A percentile compares a stretch with the other conserved stretches of the same genome.
Evolutionary conservation across 371 early-diverging fungal genomes (phyloP).

Genomic region (Apophysomyces ossiformis): DNA sequence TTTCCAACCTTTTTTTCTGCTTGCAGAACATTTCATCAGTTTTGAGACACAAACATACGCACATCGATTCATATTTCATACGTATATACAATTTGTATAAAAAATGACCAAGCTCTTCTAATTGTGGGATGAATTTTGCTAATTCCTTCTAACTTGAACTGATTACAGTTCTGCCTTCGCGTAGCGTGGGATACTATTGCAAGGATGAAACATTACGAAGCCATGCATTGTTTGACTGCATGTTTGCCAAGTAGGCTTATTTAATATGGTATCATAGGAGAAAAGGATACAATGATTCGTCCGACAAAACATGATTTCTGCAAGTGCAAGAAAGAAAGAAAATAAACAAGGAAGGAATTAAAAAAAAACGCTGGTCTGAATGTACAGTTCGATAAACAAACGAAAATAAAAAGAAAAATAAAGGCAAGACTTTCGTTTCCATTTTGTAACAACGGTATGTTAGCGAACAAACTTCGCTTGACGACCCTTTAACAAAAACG

Average conservation of each 20-base stretch:
- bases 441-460: not conserved
- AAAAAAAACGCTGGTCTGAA: not conserved
- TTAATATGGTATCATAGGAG: too few species aligned
- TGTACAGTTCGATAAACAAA: too few species aligned
- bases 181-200: too few species aligned
- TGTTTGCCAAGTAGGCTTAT: too few species aligned
- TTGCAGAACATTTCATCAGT: not conserved
- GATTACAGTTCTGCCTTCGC: too few species aligned
- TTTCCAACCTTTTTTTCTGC: not conserved
- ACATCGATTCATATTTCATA: not conserved
- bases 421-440: not conserved
- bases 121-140: not conserved
- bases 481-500: not conserved
- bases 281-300: too few species aligned
- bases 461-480: slow-evolving; percentile 2
- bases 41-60: not conserved
- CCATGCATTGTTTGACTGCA: too few species aligned
- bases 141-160: too few species aligned
- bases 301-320: not conserved
- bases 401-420: too few species aligned
- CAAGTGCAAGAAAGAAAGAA: slow-evolving; percentile 35
- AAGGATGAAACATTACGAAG: too few species aligned
- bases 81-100: not conserved
- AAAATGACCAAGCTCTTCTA: not conserved
- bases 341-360: slow-evolving; percentile 15